Evolutionary conservation across 352 stramenopile species (phyloP), one percentile per base, ranked within the genome.

Genomic region (Globisporangium barbulae): DNA sequence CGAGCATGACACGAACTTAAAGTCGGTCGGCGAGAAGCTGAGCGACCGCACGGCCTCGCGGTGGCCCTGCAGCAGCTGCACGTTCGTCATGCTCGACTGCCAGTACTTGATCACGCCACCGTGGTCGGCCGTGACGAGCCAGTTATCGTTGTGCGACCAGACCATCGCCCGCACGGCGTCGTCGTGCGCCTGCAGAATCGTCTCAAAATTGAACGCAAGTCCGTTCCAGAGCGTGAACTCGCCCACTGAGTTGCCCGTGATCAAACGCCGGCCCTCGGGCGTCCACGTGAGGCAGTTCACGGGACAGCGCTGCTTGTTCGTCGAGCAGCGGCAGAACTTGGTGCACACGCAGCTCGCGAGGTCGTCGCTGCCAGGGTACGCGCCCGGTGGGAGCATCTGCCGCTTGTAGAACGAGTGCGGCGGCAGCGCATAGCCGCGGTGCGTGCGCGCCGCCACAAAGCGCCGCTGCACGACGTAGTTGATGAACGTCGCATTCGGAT

Each of bases 191-290:
- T 95, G 91, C 64, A 99, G 87, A 63, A 98, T 98, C 2, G 97
- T 96, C 85, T 99, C 97, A 72, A 98, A 99, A 64, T 98, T 98
- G 81, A 99, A 99, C 31, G 94, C 97, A 48, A 98, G 83, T 4
- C 96, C 95, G 72, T 99, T 98, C 97, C 97, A 99, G 50, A 99
- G 81, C 58, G 96, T 99, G 73, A 99, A 99, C 74, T 97, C 91
- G 48, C 97, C 96, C 59, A 98, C 96, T 68, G 97, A 97, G 73
- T 98, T 99, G 60, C 94, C 97, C 9, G 97, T 99, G 76, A 99
- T 96, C 52, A 98, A 76, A 30, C 94, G 90, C 33, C 93, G 88
- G 22, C 93, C 96, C 63, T 98, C 96, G 10, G 96, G 97, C 37
- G 95, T 98, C 96, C 96, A 99, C 68, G 85, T 97, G 50, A 99